phyloP scores from a whole-genome alignment of 148 eudicot species.

The Limonium bicolor region DNA sequence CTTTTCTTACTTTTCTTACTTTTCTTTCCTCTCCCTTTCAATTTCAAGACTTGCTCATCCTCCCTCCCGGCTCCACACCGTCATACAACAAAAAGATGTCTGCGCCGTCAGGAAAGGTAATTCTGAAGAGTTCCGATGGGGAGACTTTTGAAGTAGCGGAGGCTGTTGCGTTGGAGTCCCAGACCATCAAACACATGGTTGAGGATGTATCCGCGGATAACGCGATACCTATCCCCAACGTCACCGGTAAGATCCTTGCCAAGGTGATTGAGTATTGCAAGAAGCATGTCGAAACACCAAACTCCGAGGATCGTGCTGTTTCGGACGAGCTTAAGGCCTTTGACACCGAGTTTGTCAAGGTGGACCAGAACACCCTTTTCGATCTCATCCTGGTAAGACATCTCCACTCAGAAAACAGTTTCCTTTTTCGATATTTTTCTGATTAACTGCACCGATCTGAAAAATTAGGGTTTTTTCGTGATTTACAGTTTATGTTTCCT shows the following conservation, averaged over 20 bases:
- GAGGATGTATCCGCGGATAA: constrained; percentile 12
- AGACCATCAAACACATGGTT: constrained; percentile 13
- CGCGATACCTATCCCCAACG: constrained; percentile 19
- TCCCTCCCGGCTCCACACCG: too few species aligned
- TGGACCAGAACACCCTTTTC: constrained; percentile 16
- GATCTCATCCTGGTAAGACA: constrained; percentile 17
- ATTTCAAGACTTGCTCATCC: too few species aligned
- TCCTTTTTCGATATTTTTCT: too few species aligned
- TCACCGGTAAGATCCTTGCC: constrained; percentile 14
- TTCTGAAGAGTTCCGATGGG: constrained; percentile 9
- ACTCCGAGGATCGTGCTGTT: background rate
- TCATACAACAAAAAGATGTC: too few species aligned
- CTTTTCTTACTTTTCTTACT: too few species aligned
- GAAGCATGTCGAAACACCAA: constrained; percentile 12
- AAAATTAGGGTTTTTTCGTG: too few species aligned
- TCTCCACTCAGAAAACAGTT: too few species aligned
- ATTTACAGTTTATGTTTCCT: too few species aligned
- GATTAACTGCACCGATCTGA: too few species aligned
- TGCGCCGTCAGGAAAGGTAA: too few species aligned
- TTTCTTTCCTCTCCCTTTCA: too few species aligned
- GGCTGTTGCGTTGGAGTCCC: constrained; percentile 8
- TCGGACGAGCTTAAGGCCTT: constrained; percentile 11
- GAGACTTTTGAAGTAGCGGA: constrained; percentile 13
- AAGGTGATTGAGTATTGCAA: constrained; percentile 25
- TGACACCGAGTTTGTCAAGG: constrained; percentile 22